Evolutionary conservation across 148 eudicot species (phyloP), one percentile per base, ranked within the genome.

Genomic region (Arbutus unedo): DNA sequence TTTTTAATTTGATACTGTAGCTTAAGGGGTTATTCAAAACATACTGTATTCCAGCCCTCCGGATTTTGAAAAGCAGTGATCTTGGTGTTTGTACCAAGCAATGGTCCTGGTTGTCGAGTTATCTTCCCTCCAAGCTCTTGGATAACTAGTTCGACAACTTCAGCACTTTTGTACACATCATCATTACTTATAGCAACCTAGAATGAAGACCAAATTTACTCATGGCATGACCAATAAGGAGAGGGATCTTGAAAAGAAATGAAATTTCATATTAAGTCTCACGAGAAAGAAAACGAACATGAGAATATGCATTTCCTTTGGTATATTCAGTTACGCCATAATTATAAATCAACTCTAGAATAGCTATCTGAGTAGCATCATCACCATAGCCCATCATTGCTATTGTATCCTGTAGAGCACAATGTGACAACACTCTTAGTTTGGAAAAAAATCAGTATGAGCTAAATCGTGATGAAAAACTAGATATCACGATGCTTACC

Each of bases 261-360:
- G 71, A 78, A 59, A 19, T 3, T 5, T 16, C 0, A 31, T 31
- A 31, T 0, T 31, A 31, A 31, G 38, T 31, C 38, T 56, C 5
- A 56, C n/a, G 60, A 16, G n/a, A 62, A 64, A 64, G 41, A 31
- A 25, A 64, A 64, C 14, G 18, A 18, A 59, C 64, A 59, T 96
- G 98, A 14, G 94, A 96, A 90, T 96, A 96, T 19, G 93, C 98
- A 93, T 88, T 93, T 79, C 98, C 98, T 88, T 96, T 96, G 72
- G 91, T 88, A 76, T 94, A 96, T 83, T 94, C 96, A 2, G 93
- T 89, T 25, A 94, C 98, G 57, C 91, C 98, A 76, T 96, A 94
- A 83, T 92, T 94, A 78, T 93, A 96, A 5, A 93, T 96, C 86
- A 59, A 59, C 64, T 59, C 64, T 23, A 59, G 7, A 59, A 59